phyloP scores from a whole-genome alignment of 352 stramenopile species.

The Globisporangium yorkense region DNA sequence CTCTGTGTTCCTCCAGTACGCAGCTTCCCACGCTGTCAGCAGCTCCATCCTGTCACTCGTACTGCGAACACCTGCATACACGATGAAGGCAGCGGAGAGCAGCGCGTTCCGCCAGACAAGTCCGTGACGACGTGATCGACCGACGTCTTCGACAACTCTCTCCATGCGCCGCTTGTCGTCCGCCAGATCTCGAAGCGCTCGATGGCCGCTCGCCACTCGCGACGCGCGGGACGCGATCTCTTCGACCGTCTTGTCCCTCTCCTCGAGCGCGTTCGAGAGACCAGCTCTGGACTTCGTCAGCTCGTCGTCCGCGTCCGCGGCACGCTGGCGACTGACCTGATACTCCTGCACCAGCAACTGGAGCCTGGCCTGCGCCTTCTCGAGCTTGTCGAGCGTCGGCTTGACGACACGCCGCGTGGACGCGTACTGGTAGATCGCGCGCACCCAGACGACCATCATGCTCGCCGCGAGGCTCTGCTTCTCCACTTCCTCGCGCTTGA shows the following conservation, averaged over 20 bases:
- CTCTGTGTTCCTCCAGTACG: conserved; percentile 6
- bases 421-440: conserved; percentile 62
- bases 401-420: conserved; percentile 38
- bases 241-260: conserved; percentile 21
- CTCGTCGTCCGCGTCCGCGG: conserved; percentile 36
- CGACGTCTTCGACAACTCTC: conserved; percentile 6
- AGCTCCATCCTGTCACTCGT: conserved; percentile 11
- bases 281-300: conserved; percentile 16
- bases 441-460: conserved; percentile 74
- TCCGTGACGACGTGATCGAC: conserved; percentile 17
- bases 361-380: conserved; percentile 45
- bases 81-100: conserved; percentile 31
- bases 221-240: conserved; percentile 32
- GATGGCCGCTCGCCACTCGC: conserved; percentile 22
- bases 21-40: conserved; percentile 14
- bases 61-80: conserved; percentile 25
- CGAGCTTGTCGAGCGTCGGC: conserved; percentile 61
- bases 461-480: conserved; percentile 72
- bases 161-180: conserved; percentile 28
- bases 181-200: conserved; percentile 28
- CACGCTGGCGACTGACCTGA: conserved; percentile 58
- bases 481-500: conserved; percentile 63
- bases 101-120: conserved; percentile 52
- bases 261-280: conserved; percentile 19
- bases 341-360: conserved; percentile 57